A percentile compares a stretch with the other conserved stretches of the same genome.
These are phyloP conservation scores for Emergomyces africanus DNA, from an alignment of 2,329 filamentous ascomycete species.

Conservation along the genomic window DNA sequence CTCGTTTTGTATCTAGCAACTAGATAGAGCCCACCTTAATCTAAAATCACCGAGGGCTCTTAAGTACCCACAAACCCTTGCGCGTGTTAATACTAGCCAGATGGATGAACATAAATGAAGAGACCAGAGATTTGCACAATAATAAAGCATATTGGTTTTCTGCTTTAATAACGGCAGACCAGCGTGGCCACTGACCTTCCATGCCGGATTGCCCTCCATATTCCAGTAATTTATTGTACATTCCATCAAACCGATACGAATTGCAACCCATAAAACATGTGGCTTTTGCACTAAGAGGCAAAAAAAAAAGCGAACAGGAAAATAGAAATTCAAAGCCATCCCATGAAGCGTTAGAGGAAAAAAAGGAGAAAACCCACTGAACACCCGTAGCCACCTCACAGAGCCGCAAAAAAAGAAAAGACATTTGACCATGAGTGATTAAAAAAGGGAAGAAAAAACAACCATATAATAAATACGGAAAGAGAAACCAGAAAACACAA, in stretches of 20 bases:
- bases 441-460: constrained; percentile 25
- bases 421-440: constrained; percentile 29
- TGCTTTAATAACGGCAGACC: constrained; percentile 23
- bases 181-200: constrained; percentile 8
- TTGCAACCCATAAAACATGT: constrained; percentile 30
- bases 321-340: constrained; percentile 33
- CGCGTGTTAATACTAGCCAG: too few relatives aligned
- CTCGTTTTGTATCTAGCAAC: too few relatives aligned
- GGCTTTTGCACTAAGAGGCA: constrained; percentile 11
- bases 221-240: constrained; percentile 33
- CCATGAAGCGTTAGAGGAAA: constrained; percentile 34
- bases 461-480: constrained; percentile 40
- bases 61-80: too few relatives aligned
- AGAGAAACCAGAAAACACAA: constrained; percentile 39
- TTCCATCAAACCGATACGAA: constrained; percentile 23
- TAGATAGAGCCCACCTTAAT: too few relatives aligned
- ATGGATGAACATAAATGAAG: too few relatives aligned
- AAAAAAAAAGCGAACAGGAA: constrained; percentile 22
- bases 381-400: constrained; percentile 20
- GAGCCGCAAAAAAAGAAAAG: constrained; percentile 21
- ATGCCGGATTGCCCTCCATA: constrained; percentile 20
- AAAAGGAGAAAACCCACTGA: constrained; percentile 19
- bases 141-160: constrained; percentile 1
- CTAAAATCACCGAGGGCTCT: too few relatives aligned
- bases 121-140: background rate